Percentiles rank a stretch among this genome's conserved stretches.
Evolutionary conservation across 768 basidiomycete species (phyloP).

Genomic region (Termitomyces sp.): DNA sequence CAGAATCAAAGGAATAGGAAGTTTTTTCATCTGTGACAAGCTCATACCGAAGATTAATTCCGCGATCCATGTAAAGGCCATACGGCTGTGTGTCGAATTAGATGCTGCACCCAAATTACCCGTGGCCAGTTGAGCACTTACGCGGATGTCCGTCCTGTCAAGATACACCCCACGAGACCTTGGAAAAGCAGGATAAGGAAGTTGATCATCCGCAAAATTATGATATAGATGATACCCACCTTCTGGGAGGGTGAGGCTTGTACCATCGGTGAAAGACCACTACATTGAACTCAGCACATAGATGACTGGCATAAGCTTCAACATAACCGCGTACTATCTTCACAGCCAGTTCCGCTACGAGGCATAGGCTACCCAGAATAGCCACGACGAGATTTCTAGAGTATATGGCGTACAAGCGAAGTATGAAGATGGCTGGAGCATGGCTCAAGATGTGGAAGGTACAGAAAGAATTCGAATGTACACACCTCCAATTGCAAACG

Average conservation of each 20-base stretch:
- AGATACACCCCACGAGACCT: constrained; percentile 34
- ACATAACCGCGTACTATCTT: constrained; percentile 30
- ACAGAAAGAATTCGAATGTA: not conserved
- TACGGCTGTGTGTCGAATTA: constrained; percentile 20
- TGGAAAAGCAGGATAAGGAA: not conserved
- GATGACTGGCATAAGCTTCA: not conserved
- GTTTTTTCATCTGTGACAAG: not conserved
- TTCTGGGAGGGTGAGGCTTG: constrained; percentile 24
- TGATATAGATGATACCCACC: constrained; percentile 16
- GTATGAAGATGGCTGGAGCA: constrained; percentile 3
- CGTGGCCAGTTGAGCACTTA: not conserved
- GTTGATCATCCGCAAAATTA: not conserved
- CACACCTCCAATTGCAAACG: not conserved
- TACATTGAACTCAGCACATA: constrained; percentile 1
- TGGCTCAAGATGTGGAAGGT: not conserved
- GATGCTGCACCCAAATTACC: not conserved
- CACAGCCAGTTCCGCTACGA: constrained; percentile 23
- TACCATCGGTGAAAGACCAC: constrained; percentile 36
- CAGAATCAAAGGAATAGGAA: not conserved
- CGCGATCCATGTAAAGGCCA: constrained; percentile 34
- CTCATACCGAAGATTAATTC: constrained; percentile 30
- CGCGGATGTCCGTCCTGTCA: constrained; percentile 10
- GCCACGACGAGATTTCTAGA: constrained; percentile 16
- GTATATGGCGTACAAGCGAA: constrained; percentile 25
- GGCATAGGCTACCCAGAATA: constrained; percentile 15